Conservation (phyloP, 306 rosid species). For the Pachyrhizus erosus region DNA sequence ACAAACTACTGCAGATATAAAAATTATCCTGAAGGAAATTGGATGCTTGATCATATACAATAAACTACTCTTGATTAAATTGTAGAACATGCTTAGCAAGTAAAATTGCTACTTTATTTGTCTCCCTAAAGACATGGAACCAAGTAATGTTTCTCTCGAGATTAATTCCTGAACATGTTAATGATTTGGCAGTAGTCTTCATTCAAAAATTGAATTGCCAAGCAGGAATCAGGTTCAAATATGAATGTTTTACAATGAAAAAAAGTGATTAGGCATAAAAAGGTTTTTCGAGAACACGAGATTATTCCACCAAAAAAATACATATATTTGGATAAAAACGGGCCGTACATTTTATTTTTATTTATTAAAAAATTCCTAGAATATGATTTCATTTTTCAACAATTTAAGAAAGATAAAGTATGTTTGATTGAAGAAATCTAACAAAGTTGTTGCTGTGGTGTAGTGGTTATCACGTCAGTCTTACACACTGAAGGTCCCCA, state of each 20-base stretch:
- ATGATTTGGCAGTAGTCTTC: neutral
- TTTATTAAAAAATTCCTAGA: neutral
- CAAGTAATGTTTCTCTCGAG: neutral
- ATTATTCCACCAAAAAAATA: neutral
- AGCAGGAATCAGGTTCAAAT: neutral
- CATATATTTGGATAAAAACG: neutral
- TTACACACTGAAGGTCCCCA: constrained; percentile 58
- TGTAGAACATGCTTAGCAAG: no score
- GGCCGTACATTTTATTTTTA: neutral
- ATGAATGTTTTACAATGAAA: neutral
- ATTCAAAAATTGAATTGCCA: neutral
- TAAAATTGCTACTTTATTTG: neutral
- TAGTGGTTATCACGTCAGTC: constrained; percentile 59
- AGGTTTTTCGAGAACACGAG: neutral
- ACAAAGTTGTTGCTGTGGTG: constrained; percentile 49
- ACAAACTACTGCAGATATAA: no score
- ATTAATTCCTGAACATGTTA: no score
- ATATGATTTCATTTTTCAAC: neutral
- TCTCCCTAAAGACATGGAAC: neutral
- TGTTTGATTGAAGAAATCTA: no score
- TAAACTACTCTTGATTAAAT: neutral
- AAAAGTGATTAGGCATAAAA: neutral
- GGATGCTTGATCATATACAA: neutral
- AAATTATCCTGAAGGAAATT: no score
- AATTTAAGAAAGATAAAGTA: no score